Evolutionary conservation across 192 early-diverging fungal species (phyloP), one percentile per base, ranked within the genome.

Genomic region (Backusella luteola): DNA sequence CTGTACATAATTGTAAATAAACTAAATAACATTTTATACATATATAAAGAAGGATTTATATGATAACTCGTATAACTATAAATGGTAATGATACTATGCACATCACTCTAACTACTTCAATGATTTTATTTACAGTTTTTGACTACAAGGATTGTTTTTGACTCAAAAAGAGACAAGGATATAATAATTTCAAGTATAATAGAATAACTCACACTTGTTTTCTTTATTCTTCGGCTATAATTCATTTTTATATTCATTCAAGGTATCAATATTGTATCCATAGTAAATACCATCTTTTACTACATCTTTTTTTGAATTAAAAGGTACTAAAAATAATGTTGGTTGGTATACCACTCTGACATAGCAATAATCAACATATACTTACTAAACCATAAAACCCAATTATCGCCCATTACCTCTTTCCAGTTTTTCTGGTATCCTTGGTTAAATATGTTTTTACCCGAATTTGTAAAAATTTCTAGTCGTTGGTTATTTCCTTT

Each of bases 381-480:
- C 84, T 77, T 83, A 87, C 86, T 7, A 79, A 86, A 88, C 85
- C 87, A 88, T 7, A 85, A 76, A 79, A 82, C 81, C 79, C 80
- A 80, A 21, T 81, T 79, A 2, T 39, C 34, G 19, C 85, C 87
- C 87, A 88, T 88, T 46, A 86, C 80, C n/a, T 79, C 76, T 66
- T 78, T 82, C 85, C 85, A 88, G 56, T 86, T 88, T 21, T 74
- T 69, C 72, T 75, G 80, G 11, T 76, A 72, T n/a, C 84, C 84
- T 23, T 84, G 76, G 67, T 86, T 74, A 75, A 82, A 88, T 7
- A 88, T 26, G 35, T 85, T 76, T 63, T 84, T 79, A 9, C 85
- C 87, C 14, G 66, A 66, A 46, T 52, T 3, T 2, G 77, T 79
- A 53, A 79, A 74, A n/a, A 36, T 69, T 66, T 44, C 73, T 77